phyloP scores from a whole-genome alignment of 164 flowering plant species.

The Cinnamomum chago region DNA sequence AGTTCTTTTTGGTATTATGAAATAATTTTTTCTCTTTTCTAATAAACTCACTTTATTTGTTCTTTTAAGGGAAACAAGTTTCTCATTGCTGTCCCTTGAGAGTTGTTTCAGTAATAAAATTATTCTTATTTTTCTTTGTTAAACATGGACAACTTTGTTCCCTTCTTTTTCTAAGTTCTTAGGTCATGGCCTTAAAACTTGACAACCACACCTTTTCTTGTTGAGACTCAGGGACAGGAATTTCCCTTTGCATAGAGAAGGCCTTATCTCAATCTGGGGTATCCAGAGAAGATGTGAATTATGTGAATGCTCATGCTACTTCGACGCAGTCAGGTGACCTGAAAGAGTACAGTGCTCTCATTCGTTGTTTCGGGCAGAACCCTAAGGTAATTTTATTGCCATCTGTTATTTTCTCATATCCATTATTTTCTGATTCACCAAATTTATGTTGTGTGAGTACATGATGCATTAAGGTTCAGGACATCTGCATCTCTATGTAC shows the following conservation, averaged over 20 bases:
- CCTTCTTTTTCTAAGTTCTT: too few relatives aligned
- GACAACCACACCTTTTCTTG: not conserved
- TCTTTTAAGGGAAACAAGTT: too few relatives aligned
- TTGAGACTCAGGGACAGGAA: constrained; percentile 60
- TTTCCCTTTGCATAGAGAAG: constrained; percentile 81
- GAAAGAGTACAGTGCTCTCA: constrained; percentile 81
- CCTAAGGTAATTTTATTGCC: constrained; percentile 51
- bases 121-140: too few relatives aligned
- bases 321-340: constrained; percentile 90
- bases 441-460: not conserved
- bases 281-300: constrained; percentile 70
- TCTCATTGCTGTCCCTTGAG: too few relatives aligned
- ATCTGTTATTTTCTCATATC: not conserved
- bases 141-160: too few relatives aligned
- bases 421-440: not conserved
- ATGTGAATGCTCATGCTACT: constrained; percentile 88
- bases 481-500: not conserved
- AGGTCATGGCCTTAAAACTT: not conserved
- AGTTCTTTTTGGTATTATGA: too few relatives aligned
- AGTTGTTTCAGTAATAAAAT: too few relatives aligned
- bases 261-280: constrained; percentile 85
- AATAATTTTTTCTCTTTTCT: too few relatives aligned
- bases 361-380: constrained; percentile 86
- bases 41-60: too few relatives aligned
- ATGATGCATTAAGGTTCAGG: not conserved